A percentile compares a stretch with the other conserved stretches of the same genome.
Evolutionary conservation across 805 yeast species (phyloP).

Genomic region (Sugiyamaella floridensis): DNA sequence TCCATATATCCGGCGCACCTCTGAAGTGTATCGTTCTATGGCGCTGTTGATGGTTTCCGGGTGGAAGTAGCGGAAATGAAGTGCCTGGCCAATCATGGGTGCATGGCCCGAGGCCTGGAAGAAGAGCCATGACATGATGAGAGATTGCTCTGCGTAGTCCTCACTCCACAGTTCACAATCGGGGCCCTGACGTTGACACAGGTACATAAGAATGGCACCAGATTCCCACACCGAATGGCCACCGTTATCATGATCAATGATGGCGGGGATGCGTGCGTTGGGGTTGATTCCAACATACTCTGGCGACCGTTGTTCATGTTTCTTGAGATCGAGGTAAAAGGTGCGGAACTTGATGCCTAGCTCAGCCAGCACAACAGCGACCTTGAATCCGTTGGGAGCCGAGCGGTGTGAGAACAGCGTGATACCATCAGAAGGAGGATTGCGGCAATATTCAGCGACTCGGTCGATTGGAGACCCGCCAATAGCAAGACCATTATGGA

Average conservation of each 20-base stretch:
- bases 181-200: constrained; percentile 57
- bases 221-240: constrained; percentile 89
- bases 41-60: constrained; percentile 80
- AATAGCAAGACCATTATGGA: not conserved
- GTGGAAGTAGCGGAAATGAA: constrained; percentile 89
- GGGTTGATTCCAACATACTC: constrained; percentile 92
- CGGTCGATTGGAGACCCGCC: constrained; percentile 31
- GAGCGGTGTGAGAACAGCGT: constrained; percentile 74
- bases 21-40: constrained; percentile 83
- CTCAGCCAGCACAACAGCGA: constrained; percentile 83
- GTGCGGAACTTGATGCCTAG: constrained; percentile 73
- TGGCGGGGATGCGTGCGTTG: constrained; percentile 91
- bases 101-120: constrained; percentile 97
- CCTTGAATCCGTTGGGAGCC: constrained; percentile 95
- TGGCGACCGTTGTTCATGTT: constrained; percentile 87
- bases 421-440: constrained; percentile 74
- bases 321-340: constrained; percentile 75
- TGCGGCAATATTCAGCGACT: constrained; percentile 62
- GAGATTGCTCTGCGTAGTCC: constrained; percentile 71
- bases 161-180: constrained; percentile 74
- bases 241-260: constrained; percentile 79
- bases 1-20: constrained; percentile 87
- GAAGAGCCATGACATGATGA: constrained; percentile 81
- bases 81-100: constrained; percentile 97
- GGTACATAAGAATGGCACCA: constrained; percentile 81